Evolutionary conservation across 192 early-diverging fungal genomes (phyloP), one percentile per base, ranked within the genome.

Genomic region (Coemansia umbellata): DNA sequence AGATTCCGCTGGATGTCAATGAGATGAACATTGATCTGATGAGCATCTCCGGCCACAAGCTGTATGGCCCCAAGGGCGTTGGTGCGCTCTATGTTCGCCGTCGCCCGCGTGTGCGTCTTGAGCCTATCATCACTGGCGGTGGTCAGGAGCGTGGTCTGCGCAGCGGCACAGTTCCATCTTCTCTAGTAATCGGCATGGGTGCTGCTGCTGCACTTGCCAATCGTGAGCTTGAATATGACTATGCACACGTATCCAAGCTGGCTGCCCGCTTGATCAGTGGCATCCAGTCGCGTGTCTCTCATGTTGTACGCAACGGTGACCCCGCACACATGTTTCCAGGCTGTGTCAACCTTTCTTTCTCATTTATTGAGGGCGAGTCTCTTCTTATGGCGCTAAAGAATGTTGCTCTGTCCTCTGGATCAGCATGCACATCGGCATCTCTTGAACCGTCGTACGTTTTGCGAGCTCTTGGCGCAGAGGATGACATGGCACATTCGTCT

Each of bases 301-400:
- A 92, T 60, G 92, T 98, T 0, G 82, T 87, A 44, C 89, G 93
- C 37, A 98, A 98, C 55, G 95, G 95, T 43, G 91, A 92, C 56
- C 80, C 85, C 2, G 76, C 79, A 13, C 62, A 81, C 21, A 79
- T 81, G 13, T 98, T 93, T 60, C 88, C 91, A 22, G 88, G 93
- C 17, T 98, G 95, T 65, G 91, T 98, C 47, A 98, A 98, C 60
- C 80, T 98, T 35, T 94, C 91, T 11, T 98, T 98, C 57, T 87
- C 92, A 4, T 98, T 92, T 70, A 89, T 98, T 14, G 95, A 98
- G 77, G 95, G 95, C 37, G 95, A 98, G 74, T 95, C 92, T 8
- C 80, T 98, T 28, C 76, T 98, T 44, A 98, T 98, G 95, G 95
- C 95, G 0, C 81, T 98, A 6, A 98, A 98, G 66, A 94, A 98